Conservation (phyloP, 495 filamentous ascomycete genomes). For the Penicillium goetzii region DNA sequence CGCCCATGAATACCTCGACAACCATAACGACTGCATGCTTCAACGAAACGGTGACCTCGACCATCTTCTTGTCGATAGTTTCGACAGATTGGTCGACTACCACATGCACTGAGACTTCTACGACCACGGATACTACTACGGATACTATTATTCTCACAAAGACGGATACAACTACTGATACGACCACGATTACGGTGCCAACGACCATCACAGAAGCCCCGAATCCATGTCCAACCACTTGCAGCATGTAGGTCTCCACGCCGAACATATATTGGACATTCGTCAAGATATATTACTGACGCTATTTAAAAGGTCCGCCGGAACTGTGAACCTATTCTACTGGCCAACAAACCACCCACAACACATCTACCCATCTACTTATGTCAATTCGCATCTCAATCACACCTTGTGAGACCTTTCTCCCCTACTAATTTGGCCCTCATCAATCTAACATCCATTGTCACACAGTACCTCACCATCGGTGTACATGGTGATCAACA, state of each 20-base stretch:
- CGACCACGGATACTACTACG: background rate
- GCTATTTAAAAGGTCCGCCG: constrained; percentile 16
- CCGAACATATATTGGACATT: background rate
- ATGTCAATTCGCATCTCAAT: constrained; percentile 23
- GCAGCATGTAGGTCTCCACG: constrained; percentile 20
- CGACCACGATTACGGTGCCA: constrained; percentile 14
- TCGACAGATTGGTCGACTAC: constrained; percentile 12
- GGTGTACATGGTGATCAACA: constrained; percentile 29
- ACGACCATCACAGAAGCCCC: constrained; percentile 26
- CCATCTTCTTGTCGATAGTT: background rate
- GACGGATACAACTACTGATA: background rate
- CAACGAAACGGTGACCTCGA: background rate
- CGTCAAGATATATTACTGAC: constrained; percentile 9
- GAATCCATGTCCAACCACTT: constrained; percentile 28
- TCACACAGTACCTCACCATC: constrained; percentile 25
- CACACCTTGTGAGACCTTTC: constrained; percentile 22
- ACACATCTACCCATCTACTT: constrained; percentile 23
- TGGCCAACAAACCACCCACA: constrained; percentile 26
- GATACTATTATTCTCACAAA: background rate
- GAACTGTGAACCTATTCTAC: constrained; percentile 30
- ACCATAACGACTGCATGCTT: constrained; percentile 3
- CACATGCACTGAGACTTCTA: background rate
- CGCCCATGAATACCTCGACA: constrained; percentile 4
- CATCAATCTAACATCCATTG: constrained; percentile 3
- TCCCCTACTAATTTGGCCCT: background rate